A percentile compares a stretch with the other conserved stretches of the same genome.
Evolutionary conservation across 768 basidiomycete genomes (phyloP).

Genomic region (Suillus discolor): DNA sequence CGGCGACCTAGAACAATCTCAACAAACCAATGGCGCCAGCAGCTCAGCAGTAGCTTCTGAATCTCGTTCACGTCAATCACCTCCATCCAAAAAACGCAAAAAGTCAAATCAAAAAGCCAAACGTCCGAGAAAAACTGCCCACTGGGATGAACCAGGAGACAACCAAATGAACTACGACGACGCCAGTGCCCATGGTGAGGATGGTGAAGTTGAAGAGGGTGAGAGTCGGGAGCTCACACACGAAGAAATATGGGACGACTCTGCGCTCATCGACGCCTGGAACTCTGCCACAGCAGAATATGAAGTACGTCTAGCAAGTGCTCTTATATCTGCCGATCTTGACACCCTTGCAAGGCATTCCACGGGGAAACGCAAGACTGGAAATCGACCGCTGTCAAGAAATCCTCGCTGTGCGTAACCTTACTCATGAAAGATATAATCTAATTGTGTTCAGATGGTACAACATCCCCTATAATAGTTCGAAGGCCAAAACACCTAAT

Average conservation of each 20-base stretch:
- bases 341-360: slow-evolving; percentile 43
- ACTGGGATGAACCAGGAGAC: slow-evolving; percentile 46
- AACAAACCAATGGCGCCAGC: slow-evolving; percentile 1
- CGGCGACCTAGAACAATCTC: slow-evolving; percentile 21
- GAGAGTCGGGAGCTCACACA: slow-evolving; percentile 68
- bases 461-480: slow-evolving; percentile 51
- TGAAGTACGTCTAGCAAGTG: slow-evolving; percentile 42
- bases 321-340: slow-evolving; percentile 4
- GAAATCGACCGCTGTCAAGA: slow-evolving; percentile 65
- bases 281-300: slow-evolving; percentile 84
- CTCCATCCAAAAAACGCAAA: slow-evolving; percentile 58
- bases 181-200: slow-evolving; percentile 27
- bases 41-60: slow-evolving; percentile 7
- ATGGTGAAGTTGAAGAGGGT: slow-evolving; percentile 39
- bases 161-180: slow-evolving; percentile 32
- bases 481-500: slow-evolving; percentile 20
- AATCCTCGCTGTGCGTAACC: slow-evolving; percentile 66
- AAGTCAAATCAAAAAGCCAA: slow-evolving; percentile 27
- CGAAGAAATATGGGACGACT: slow-evolving; percentile 86
- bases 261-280: slow-evolving; percentile 82
- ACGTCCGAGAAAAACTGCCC: slow-evolving; percentile 32
- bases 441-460: slow-evolving; percentile 63
- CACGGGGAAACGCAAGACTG: slow-evolving; percentile 70
- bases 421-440: slow-evolving; percentile 2
- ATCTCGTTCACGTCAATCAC: slow-evolving; percentile 19